These are phyloP conservation scores for Penicillium odoratum DNA, from an alignment of 495 filamentous ascomycete species.

Conservation along the genomic window DNA sequence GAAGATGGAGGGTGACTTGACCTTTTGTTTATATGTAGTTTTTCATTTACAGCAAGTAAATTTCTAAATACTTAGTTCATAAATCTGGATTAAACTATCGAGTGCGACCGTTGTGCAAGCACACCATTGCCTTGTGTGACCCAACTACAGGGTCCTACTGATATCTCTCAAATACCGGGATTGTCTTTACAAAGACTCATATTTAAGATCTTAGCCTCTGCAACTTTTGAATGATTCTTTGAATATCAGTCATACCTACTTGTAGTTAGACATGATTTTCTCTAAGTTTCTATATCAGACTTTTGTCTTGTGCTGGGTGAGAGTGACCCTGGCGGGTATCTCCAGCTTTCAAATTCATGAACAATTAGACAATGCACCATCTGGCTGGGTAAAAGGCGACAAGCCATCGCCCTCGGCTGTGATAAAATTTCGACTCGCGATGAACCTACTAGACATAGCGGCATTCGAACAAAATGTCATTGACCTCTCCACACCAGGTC, in stretches of 20 bases:
- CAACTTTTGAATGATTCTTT: background rate
- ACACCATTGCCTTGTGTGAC: background rate
- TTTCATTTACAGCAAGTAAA: background rate
- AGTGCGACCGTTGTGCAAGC: constrained; percentile 4
- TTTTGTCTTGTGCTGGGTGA: constrained; percentile 13
- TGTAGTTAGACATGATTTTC: background rate
- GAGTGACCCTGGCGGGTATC: constrained; percentile 5
- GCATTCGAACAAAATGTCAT: constrained; percentile 61
- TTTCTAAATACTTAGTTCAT: background rate
- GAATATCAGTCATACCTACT: background rate
- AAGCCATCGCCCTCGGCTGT: constrained; percentile 32
- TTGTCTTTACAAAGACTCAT: too few relatives aligned
- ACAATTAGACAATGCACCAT: constrained; percentile 38
- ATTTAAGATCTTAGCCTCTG: too few relatives aligned
- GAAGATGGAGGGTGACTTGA: background rate
- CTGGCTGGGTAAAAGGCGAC: constrained; percentile 47
- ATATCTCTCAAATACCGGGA: background rate
- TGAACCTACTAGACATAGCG: constrained; percentile 50
- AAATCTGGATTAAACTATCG: background rate
- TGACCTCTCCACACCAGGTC: constrained; percentile 61
- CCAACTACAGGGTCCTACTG: background rate
- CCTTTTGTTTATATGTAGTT: background rate
- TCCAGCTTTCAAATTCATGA: constrained; percentile 43
- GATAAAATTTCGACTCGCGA: constrained; percentile 55
- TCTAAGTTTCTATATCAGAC: constrained; percentile 1